Evolutionary conservation across 306 rosid species (phyloP).

Genomic region (Mimosa bimucronata): DNA sequence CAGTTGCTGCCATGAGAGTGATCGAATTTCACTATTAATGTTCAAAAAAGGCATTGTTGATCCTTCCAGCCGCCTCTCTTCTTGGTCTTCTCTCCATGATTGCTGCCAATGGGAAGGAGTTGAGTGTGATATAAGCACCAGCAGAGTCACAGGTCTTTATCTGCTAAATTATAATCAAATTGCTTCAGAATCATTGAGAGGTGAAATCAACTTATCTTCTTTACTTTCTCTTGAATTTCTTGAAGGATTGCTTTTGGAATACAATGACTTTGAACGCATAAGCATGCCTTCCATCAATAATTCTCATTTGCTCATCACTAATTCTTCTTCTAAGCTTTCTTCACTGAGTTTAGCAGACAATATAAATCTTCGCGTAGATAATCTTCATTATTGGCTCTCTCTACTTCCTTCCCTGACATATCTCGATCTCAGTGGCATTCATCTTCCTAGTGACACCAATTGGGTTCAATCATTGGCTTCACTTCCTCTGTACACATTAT

Average conservation of each 20-base stretch:
- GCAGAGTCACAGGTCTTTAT: too few species aligned
- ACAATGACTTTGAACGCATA: not conserved
- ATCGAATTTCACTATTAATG: too few species aligned
- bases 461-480: not conserved
- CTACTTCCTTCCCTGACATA: not conserved
- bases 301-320: not conserved
- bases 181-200: not conserved
- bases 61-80: too few species aligned
- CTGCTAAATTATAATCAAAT: too few species aligned
- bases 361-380: not conserved
- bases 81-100: too few species aligned
- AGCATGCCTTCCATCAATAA: not conserved
- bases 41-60: too few species aligned
- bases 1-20: too few species aligned
- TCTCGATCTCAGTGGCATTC: not conserved
- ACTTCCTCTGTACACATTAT: not conserved
- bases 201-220: conserved; percentile 1
- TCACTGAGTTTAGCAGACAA: not conserved
- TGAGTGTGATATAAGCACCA: too few species aligned
- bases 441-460: not conserved
- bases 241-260: rapidly evolving
- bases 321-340: not conserved
- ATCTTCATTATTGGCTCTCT: conserved; percentile 2
- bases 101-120: too few species aligned
- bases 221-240: not conserved